Percentiles rank a stretch among this genome's conserved stretches.
These are phyloP conservation scores for Beauveria brongniartii DNA, from an alignment of 2,329 filamentous ascomycete genomes.

Conservation along the genomic window DNA sequence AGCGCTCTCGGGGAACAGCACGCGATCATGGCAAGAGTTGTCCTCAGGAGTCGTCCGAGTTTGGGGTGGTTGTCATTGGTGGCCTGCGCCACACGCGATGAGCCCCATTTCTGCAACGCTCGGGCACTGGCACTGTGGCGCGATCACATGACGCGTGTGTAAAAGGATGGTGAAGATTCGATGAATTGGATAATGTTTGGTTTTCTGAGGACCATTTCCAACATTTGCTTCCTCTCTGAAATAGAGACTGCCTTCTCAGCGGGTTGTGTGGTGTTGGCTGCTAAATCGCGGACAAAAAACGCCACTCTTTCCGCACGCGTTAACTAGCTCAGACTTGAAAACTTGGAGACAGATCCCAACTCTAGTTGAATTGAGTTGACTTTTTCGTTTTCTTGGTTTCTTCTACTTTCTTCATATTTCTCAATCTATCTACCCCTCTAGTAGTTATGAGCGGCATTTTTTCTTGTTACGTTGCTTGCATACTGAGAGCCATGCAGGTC, in stretches of 20 bases:
- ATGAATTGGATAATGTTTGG: background rate
- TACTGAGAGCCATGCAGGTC: too few species aligned
- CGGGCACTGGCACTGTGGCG: background rate
- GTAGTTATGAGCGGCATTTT: too few species aligned
- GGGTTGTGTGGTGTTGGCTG: background rate
- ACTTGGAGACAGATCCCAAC: too few species aligned
- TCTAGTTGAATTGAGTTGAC: too few species aligned
- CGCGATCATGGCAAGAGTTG: background rate
- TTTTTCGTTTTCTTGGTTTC: too few species aligned
- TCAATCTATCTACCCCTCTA: too few species aligned
- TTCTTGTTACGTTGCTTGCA: too few species aligned
- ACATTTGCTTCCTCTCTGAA: too few species aligned
- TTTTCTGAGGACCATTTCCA: background rate
- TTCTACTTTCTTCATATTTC: too few species aligned
- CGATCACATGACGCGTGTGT: background rate
- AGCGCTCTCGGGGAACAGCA: background rate
- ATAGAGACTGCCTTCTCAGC: background rate
- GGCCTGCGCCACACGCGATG: slow-evolving; percentile 4
- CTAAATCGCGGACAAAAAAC: too few species aligned
- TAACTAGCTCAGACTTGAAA: too few species aligned
- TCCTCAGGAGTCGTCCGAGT: slow-evolving; percentile 1
- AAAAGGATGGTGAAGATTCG: background rate
- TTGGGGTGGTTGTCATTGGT: slow-evolving; percentile 2
- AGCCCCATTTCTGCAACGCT: background rate
- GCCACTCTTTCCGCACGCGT: too few species aligned